Base-by-base conservation (phyloP, 2,329 filamentous ascomycete genomes). In the Monosporascus sp. region DNA sequence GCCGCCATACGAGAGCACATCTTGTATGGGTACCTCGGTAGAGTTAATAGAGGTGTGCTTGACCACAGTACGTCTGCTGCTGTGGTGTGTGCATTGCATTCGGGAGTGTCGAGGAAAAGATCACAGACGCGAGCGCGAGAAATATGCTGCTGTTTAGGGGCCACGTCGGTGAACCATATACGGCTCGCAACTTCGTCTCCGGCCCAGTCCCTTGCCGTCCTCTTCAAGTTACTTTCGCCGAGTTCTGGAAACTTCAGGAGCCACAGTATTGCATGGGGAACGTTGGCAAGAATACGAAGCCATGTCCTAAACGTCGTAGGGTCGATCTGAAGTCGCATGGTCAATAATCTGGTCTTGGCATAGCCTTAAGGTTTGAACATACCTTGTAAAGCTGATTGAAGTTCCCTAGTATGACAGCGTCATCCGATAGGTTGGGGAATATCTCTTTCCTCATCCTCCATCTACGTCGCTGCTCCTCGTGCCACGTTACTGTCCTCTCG, bases 311-410 rank as follows among this genome's bases (percentile, higher is more conserved):
- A 97, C 7, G 91, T 97, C 3, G 91, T 95, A 2, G 94, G 94
- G 62, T 99, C 94, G 71, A 99, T 97, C 91, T 96, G 31, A 52
- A 22, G 49, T 27, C 14, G 16, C 3, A 40, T 45, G 4, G 41
- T 67, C 50, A 67, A 59, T 43, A 11, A 49, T 9, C 20, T 19
- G 14, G n/a, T 41, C 19, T 17, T 17, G 17, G 16, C 9, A 20
- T 19, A 6, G 16, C 11, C 40, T 26, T n/a, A 9, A 40, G 11
- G 31, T 8, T 17, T 36, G 26, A 11, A 17, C 24, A 34, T 77
- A 94, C 92, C 85, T 99, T 99, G 76, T 99, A 99, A 34, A 99
- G 78, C 70, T 99, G 94, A 67, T 99, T 99, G 73, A 99, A 99
- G 71, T 99, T 99, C 7, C 91, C 94, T 54, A 99, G 80, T 63